Base-by-base conservation (phyloP, 306 rosid species). In the Pyrus betulifolia region DNA sequence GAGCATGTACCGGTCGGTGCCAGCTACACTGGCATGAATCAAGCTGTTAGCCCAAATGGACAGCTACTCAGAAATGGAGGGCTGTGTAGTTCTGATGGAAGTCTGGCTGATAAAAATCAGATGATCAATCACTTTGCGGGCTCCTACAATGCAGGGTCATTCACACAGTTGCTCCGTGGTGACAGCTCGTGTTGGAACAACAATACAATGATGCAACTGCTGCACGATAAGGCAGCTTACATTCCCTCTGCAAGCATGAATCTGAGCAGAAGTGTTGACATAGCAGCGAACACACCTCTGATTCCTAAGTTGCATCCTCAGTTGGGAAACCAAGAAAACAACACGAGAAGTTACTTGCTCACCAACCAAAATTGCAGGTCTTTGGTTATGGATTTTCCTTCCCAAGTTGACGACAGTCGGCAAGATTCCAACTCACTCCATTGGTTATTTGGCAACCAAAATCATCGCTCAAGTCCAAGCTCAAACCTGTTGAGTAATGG, bases 251-350 rank as follows among this genome's bases (percentile, higher is more conserved):
- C 75, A 62, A 76, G 82, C 72, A 72, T 76, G 44, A 78, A 68
- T 68, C 75, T 82, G 55, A 74, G 73, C 28, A 61, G 42, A 40
- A 77, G 68, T 72, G 28, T 80, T 28, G 79, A 70, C 88, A 76
- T 70, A 74, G 84, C 89, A 51, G 85, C 86, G 52, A 78, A 73
- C 31, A 79, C 76, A 68, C 88, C 89, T 64, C 80, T 67, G 68
- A 78, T 74, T 33, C 91, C 91, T 12, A 75, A 44, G 23, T 76
- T 38, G 59, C 67, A 64, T 73, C 75, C 86, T 61, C 82, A 73
- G 25, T 75, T 67, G 64, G 74, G 61, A 64, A 63, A 69, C 61
- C 72, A 7, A 44, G 72, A 58, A 72, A 78, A 83, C 81, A 42
- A 28, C 76, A 71, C 82, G 17, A 71, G 42, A 63, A 74, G 25